Evolutionary conservation across 225 moss, liverwort and hornwort genomes (phyloP).

Genomic region (Sphagnum tenellum): DNA sequence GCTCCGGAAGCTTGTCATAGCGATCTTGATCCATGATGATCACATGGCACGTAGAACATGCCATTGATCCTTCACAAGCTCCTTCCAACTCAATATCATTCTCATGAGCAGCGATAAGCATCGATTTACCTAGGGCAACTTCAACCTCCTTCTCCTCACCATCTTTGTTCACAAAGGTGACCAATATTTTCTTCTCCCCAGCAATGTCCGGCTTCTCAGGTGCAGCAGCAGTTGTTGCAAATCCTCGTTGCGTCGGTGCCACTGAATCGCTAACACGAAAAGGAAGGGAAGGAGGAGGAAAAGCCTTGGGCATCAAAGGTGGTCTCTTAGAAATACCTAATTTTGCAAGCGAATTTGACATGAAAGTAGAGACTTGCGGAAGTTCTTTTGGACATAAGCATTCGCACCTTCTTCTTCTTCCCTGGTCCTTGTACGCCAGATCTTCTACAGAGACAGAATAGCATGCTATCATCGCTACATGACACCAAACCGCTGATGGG

Average conservation of each 20-base stretch:
- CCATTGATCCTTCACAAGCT: constrained; percentile 89
- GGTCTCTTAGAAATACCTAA: too few relatives aligned
- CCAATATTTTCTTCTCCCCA: constrained; percentile 51
- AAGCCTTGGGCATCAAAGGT: too few relatives aligned
- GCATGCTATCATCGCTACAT: too few relatives aligned
- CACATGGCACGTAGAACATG: constrained; percentile 96
- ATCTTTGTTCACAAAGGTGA: constrained; percentile 78
- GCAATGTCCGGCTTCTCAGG: constrained; percentile 12
- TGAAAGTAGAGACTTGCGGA: too few relatives aligned
- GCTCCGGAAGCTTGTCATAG: constrained; percentile 73
- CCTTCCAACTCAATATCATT: constrained; percentile 91
- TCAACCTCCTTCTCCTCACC: constrained; percentile 65
- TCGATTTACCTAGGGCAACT: constrained; percentile 77
- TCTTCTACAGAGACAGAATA: too few relatives aligned
- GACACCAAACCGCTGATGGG: too few relatives aligned
- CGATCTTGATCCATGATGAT: constrained; percentile 78
- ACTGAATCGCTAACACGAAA: too few relatives aligned
- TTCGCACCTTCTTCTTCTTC: too few relatives aligned
- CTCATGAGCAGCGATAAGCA: constrained; percentile 95
- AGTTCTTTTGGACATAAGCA: too few relatives aligned
- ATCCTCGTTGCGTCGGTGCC: constrained; percentile 5
- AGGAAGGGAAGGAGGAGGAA: too few relatives aligned
- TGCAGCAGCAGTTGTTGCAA: constrained; percentile 29
- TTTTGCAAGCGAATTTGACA: too few relatives aligned
- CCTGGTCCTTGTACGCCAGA: too few relatives aligned